Conservation (phyloP, 345 rosid genomes). For the Populus deltoides region DNA sequence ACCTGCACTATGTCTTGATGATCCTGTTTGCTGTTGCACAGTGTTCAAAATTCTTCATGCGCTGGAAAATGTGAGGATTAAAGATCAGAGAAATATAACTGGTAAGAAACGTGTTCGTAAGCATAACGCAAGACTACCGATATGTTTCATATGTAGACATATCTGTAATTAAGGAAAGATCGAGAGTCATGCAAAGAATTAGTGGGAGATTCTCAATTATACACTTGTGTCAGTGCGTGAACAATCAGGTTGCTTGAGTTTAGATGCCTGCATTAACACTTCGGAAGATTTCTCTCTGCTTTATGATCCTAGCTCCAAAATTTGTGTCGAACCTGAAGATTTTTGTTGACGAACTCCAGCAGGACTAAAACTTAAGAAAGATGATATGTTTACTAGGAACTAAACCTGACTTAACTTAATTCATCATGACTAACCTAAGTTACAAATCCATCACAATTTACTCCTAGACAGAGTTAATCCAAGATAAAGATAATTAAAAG, state of each 20-base stretch:
- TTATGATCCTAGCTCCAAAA: neutral
- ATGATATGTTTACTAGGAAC: no score
- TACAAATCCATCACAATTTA: no score
- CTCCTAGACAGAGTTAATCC: neutral
- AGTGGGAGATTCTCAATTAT: neutral
- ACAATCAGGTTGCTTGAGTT: neutral
- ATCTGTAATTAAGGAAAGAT: neutral
- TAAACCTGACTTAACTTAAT: neutral
- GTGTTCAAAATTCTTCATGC: neutral
- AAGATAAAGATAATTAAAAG: neutral
- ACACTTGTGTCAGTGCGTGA: neutral
- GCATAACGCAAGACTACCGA: neutral
- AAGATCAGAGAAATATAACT: neutral
- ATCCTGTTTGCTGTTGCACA: neutral
- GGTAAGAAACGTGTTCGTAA: neutral
- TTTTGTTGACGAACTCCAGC: neutral
- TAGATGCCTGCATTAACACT: neutral
- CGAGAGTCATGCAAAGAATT: neutral
- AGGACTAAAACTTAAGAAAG: neutral
- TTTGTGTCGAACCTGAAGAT: neutral
- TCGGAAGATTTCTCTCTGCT: neutral
- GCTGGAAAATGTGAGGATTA: neutral
- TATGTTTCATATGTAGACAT: neutral
- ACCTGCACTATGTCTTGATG: slow-evolving; percentile 26
- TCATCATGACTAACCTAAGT: neutral